These are phyloP conservation scores for Rhodotorula sphaerocarpa DNA, from an alignment of 768 basidiomycete genomes.

Conservation along the genomic window DNA sequence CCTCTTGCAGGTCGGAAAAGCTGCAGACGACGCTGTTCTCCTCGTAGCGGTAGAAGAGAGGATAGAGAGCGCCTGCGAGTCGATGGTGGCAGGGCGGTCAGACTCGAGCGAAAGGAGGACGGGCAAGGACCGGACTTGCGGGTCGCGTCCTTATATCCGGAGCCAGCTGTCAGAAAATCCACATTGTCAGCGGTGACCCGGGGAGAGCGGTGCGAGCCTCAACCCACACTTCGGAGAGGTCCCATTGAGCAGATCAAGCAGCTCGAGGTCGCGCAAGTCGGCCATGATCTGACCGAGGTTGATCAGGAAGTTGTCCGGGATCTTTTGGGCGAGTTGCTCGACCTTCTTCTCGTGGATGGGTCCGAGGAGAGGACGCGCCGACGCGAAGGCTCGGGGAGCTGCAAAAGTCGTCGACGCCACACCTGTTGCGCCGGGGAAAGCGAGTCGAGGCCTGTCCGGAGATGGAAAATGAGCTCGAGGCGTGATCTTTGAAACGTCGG, in stretches of 20 bases:
- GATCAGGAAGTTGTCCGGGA: neutral
- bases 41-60: slow-evolving; percentile 21
- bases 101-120: neutral
- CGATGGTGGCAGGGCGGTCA: neutral
- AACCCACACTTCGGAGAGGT: neutral
- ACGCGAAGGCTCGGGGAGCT: no score
- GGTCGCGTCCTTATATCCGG: neutral
- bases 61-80: slow-evolving; percentile 17
- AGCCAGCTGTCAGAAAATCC: neutral
- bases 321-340: neutral
- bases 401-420: no score
- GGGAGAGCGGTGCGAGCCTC: fast-evolving
- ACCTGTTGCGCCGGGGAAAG: no score
- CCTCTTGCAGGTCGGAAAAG: slow-evolving; percentile 9
- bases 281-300: slow-evolving; percentile 17
- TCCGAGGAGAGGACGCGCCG: no score
- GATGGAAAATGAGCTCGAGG: no score
- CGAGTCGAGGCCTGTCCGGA: no score
- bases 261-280: slow-evolving; percentile 25
- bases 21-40: neutral
- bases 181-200: no score
- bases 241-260: slow-evolving; percentile 4
- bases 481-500: no score
- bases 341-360: neutral
- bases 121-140: neutral